Conservation (phyloP, 768 basidiomycete genomes). For the Mycena filopes region DNA sequence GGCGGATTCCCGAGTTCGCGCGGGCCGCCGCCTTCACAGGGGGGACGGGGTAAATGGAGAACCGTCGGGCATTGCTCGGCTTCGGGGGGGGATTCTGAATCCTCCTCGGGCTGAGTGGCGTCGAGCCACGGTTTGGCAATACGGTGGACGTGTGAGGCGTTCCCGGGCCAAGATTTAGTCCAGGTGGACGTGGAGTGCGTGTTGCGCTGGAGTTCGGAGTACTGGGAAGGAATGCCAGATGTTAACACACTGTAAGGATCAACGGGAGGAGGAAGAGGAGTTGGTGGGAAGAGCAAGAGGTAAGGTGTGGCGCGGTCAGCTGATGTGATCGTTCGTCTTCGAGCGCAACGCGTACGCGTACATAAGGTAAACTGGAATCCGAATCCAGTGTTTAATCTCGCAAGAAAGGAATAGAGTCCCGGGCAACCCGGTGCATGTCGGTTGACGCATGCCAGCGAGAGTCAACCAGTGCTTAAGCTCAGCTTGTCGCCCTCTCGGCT, state of each 20-base stretch:
- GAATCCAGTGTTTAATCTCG: neutral
- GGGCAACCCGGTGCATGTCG: too few species aligned
- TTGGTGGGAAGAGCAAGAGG: neutral
- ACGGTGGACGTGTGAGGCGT: neutral
- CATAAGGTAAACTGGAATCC: neutral
- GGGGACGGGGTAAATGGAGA: constrained; percentile 10
- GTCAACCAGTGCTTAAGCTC: too few species aligned
- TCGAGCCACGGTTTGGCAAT: neutral
- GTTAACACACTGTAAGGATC: neutral
- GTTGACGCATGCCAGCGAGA: too few species aligned
- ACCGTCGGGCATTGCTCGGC: constrained; percentile 18
- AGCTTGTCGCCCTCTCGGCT: too few species aligned
- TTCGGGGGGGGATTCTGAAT: neutral
- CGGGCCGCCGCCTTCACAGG: neutral
- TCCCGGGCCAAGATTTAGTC: too few species aligned
- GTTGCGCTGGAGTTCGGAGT: too few species aligned
- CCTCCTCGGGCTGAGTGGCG: too few species aligned
- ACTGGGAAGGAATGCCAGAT: too few species aligned
- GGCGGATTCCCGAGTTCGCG: constrained; percentile 2
- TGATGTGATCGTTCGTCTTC: neutral
- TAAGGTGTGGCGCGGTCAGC: neutral
- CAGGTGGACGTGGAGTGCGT: too few species aligned
- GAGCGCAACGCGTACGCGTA: neutral
- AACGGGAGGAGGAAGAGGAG: neutral
- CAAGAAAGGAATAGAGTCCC: too few species aligned